A percentile compares a stretch with the other conserved stretches of the same genome.
These are phyloP conservation scores for Paspalum notatum DNA, from an alignment of 176 grass and related monocot species.

Conservation along the genomic window DNA sequence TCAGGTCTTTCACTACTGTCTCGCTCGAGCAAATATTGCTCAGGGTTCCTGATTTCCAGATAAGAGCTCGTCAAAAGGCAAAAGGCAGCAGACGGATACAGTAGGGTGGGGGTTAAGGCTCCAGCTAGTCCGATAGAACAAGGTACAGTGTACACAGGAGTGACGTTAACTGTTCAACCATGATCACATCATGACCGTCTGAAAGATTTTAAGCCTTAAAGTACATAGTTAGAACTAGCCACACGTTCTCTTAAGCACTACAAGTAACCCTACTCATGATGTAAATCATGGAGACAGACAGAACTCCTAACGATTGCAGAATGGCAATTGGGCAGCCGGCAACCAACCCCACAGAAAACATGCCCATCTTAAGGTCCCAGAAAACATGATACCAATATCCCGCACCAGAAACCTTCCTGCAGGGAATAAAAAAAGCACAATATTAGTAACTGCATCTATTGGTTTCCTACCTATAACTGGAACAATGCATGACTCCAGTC, in stretches of 20 bases:
- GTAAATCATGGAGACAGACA: slow-evolving; percentile 42
- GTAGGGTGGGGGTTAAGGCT: neutral
- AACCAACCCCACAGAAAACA: slow-evolving; percentile 2
- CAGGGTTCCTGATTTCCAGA: neutral
- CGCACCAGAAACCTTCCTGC: slow-evolving; percentile 43
- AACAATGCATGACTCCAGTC: slow-evolving; percentile 9
- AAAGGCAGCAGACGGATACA: neutral
- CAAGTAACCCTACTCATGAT: slow-evolving; percentile 23
- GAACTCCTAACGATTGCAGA: slow-evolving; percentile 35
- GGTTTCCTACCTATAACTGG: slow-evolving; percentile 15
- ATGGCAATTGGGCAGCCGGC: slow-evolving; percentile 22
- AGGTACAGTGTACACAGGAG: slow-evolving; percentile 24
- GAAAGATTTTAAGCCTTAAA: slow-evolving; percentile 5
- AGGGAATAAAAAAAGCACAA: neutral
- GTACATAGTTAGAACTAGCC: slow-evolving; percentile 17
- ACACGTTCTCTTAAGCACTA: neutral
- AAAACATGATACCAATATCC: neutral
- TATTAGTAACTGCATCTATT: slow-evolving; percentile 32
- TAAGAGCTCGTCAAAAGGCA: too few species aligned
- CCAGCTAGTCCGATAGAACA: too few species aligned
- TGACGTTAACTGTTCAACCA: slow-evolving; percentile 28
- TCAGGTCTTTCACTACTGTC: neutral
- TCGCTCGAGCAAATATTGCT: neutral
- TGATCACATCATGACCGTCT: slow-evolving; percentile 13
- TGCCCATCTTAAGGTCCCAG: slow-evolving; percentile 5